Evolutionary conservation across 1,284 basidiomycete genomes (phyloP).

Genomic region (Prillingera fragicola): DNA sequence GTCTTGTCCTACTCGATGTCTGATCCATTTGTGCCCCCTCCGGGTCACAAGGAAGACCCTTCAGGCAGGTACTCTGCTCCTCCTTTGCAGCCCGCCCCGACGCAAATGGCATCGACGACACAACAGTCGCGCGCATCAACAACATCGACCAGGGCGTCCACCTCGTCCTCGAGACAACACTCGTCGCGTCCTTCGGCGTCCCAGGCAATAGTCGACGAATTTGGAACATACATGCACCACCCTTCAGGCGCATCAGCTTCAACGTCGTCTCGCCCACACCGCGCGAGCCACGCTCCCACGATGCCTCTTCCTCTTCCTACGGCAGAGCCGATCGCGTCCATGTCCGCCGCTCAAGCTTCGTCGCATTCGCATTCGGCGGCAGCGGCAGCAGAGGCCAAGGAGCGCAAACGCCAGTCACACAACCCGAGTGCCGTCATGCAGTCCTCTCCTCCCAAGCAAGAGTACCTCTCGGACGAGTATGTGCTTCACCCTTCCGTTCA

Average conservation of each 20-base stretch:
- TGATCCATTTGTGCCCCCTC: conserved; percentile 17
- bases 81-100: conserved; percentile 8
- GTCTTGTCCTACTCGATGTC: conserved; percentile 15
- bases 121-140: conserved; percentile 14
- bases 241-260: not conserved
- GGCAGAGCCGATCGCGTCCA: conserved; percentile 25
- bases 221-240: conserved; percentile 12
- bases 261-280: conserved; percentile 4
- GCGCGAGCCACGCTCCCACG: conserved; percentile 22
- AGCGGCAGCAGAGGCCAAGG: conserved; percentile 7
- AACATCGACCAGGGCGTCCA: conserved; percentile 14
- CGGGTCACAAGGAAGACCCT: conserved; percentile 14
- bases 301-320: conserved; percentile 28
- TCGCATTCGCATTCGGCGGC: conserved; percentile 26
- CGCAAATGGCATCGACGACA: not conserved
- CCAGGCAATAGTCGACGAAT: conserved; percentile 17
- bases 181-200: conserved; percentile 9
- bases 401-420: conserved; percentile 43
- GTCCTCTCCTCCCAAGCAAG: conserved; percentile 34
- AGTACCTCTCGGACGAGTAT: conserved; percentile 45
- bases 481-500: conserved; percentile 71
- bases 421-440: conserved; percentile 34
- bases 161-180: conserved; percentile 11
- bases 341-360: conserved; percentile 22
- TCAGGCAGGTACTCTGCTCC: conserved; percentile 12